Conservation (phyloP, 2,329 filamentous ascomycete species). For the Tolypocladium amazonense region DNA sequence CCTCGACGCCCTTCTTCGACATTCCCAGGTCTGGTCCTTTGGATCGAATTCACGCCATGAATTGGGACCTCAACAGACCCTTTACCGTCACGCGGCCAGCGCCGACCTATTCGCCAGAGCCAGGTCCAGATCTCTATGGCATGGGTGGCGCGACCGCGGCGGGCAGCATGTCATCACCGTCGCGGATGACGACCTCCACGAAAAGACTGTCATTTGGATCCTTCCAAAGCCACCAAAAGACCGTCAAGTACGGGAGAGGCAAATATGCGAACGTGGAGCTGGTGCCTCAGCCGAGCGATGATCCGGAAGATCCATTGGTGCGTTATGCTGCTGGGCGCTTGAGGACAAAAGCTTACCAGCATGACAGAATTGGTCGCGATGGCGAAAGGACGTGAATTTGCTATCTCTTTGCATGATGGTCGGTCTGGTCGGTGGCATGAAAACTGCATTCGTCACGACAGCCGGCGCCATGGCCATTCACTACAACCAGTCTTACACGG, state of each 20-base stretch:
- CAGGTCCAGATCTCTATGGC: slow-evolving; percentile 1
- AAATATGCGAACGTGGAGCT: slow-evolving; percentile 32
- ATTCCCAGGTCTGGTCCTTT: neutral
- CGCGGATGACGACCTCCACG: slow-evolving; percentile 5
- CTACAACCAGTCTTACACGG: slow-evolving; percentile 34
- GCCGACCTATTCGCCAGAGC: slow-evolving; percentile 4
- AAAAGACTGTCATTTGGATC: slow-evolving; percentile 6
- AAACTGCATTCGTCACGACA: slow-evolving; percentile 41
- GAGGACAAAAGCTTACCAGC: neutral
- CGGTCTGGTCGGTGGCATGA: slow-evolving; percentile 38
- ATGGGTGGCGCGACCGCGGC: neutral
- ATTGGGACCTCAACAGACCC: slow-evolving; percentile 1
- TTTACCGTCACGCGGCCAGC: slow-evolving; percentile 1
- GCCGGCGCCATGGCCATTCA: slow-evolving; percentile 31
- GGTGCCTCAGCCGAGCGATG: slow-evolving; percentile 44
- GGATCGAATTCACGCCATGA: slow-evolving; percentile 1
- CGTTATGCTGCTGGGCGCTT: slow-evolving; percentile 8
- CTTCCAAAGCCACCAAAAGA: slow-evolving; percentile 12
- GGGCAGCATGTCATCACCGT: neutral
- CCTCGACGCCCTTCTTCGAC: neutral
- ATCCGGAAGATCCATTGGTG: slow-evolving; percentile 43
- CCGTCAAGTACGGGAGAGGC: slow-evolving; percentile 37
- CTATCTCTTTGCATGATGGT: slow-evolving; percentile 34
- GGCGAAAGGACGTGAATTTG: slow-evolving; percentile 41
- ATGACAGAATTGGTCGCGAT: slow-evolving; percentile 42